phyloP scores from a whole-genome alignment of 345 rosid genomes.

The Firmiana major region DNA sequence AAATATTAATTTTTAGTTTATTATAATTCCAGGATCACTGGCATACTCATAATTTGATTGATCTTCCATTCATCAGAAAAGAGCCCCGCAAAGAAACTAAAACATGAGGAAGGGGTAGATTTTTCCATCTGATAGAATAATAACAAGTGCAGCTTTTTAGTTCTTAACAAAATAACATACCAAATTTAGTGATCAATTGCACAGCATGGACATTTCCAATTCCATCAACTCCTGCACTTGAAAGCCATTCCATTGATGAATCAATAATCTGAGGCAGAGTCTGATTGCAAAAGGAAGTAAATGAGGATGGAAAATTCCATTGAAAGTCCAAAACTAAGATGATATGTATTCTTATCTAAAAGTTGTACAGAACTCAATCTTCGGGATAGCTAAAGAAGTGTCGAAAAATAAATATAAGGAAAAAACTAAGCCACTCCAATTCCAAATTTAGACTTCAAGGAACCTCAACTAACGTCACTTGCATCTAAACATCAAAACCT shows the following conservation, averaged over 20 bases:
- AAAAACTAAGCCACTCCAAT: neutral
- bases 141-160: neutral
- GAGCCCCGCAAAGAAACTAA: neutral
- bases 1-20: neutral
- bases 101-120: neutral
- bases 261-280: conserved; percentile 2
- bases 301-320: neutral
- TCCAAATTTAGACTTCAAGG: neutral
- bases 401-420: neutral
- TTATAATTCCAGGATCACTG: neutral
- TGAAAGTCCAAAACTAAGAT: neutral
- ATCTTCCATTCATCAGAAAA: neutral
- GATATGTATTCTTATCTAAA: neutral
- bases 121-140: neutral
- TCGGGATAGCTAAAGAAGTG: neutral
- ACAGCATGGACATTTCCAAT: conserved; percentile 77
- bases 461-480: neutral
- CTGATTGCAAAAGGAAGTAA: conserved; percentile 1
- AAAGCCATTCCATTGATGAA: conserved; percentile 5
- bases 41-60: neutral
- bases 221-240: conserved; percentile 75
- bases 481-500: neutral
- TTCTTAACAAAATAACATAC: conserved; percentile 35
- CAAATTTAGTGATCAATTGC: conserved; percentile 69
- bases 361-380: neutral